These are phyloP conservation scores for Colletotrichum plurivorum DNA, from an alignment of 2,329 filamentous ascomycete genomes.

Conservation along the genomic window DNA sequence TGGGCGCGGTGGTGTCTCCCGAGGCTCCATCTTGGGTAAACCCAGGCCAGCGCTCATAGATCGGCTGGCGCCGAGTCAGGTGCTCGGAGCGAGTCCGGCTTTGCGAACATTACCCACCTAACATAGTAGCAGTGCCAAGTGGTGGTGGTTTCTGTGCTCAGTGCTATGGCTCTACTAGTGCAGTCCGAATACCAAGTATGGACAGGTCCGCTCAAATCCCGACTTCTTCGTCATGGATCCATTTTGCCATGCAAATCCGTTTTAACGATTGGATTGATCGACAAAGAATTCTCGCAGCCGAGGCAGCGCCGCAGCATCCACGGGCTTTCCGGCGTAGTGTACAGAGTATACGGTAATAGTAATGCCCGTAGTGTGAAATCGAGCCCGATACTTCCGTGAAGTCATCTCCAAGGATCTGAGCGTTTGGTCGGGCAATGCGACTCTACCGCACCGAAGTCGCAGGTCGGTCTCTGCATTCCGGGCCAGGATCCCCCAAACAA, in stretches of 20 bases:
- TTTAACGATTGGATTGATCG: constrained; percentile 2
- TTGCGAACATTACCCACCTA: constrained; percentile 25
- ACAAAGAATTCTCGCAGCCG: constrained; percentile 7
- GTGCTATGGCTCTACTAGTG: no score
- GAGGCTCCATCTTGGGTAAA: constrained; percentile 31
- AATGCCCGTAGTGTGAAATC: neutral
- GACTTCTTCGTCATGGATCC: neutral
- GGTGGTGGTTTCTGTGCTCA: neutral
- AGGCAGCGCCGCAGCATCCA: neutral
- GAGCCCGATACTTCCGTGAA: neutral
- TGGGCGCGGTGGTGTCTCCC: constrained; percentile 13
- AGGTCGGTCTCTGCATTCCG: neutral
- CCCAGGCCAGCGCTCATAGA: constrained; percentile 21
- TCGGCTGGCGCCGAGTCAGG: constrained; percentile 38
- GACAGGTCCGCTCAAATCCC: constrained; percentile 2
- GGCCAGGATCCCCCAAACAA: neutral
- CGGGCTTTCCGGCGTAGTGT: no score
- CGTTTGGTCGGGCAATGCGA: constrained; percentile 4
- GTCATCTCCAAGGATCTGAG: constrained; percentile 1
- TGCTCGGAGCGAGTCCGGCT: constrained; percentile 20
- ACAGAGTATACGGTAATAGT: no score
- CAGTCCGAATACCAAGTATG: no score
- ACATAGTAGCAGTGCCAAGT: neutral
- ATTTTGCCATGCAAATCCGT: constrained; percentile 12
- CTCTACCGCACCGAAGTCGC: constrained; percentile 7